A percentile compares a stretch with the other conserved stretches of the same genome.
phyloP scores from a whole-genome alignment of 176 grass and related monocot species.

The Oryza nivara region DNA sequence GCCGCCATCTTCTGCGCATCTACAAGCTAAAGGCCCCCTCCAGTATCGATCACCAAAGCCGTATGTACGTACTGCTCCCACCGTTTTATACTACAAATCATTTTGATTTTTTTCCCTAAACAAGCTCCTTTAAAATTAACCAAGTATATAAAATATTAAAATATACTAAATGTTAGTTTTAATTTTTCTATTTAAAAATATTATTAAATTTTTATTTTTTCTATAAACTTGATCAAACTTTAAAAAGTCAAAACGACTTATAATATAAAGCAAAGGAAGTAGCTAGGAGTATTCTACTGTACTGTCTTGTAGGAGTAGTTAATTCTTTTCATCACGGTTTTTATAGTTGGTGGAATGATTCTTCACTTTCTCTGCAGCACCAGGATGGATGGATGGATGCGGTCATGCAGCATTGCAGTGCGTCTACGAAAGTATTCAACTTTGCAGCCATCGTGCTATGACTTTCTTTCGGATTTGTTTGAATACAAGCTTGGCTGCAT shows the following conservation, averaged over 20 bases:
- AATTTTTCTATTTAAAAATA: too few relatives aligned
- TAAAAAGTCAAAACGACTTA: too few relatives aligned
- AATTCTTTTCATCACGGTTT: background rate
- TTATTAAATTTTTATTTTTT: too few relatives aligned
- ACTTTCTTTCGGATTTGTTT: background rate
- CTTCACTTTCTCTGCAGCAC: background rate
- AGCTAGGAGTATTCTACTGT: too few relatives aligned
- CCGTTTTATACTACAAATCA: too few relatives aligned
- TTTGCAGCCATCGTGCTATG: background rate
- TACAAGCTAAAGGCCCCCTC: background rate
- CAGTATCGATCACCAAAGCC: background rate
- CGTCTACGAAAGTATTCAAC: background rate
- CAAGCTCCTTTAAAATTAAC: too few relatives aligned
- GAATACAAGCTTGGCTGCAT: background rate
- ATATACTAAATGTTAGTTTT: too few relatives aligned
- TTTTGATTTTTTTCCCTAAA: too few relatives aligned
- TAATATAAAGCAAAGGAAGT: too few relatives aligned
- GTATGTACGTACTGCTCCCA: background rate
- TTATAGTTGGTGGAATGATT: background rate
- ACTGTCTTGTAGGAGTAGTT: background rate
- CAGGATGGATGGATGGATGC: background rate
- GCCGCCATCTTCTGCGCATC: background rate
- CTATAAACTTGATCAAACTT: too few relatives aligned
- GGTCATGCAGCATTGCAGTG: background rate
- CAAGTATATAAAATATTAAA: too few relatives aligned